phyloP scores from a whole-genome alignment of 192 early-diverging fungal species.

The Borealophlyctis nickersoniae region DNA sequence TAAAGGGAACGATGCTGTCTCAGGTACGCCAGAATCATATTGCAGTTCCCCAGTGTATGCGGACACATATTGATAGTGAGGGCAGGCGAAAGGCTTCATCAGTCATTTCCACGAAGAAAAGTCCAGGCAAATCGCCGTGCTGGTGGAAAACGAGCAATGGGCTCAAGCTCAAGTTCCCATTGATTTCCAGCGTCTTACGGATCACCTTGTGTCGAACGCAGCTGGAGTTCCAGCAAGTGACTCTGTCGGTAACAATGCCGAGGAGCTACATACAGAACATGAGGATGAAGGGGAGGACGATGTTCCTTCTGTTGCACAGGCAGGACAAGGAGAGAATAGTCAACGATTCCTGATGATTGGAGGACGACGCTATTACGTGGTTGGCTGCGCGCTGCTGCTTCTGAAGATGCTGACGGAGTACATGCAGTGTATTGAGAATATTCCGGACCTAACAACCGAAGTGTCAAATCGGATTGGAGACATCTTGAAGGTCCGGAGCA shows the following conservation, averaged over 20 bases:
- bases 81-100: slow-evolving; percentile 82
- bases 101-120: slow-evolving; percentile 93
- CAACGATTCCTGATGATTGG: slow-evolving; percentile 66
- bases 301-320: background rate
- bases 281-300: slow-evolving; percentile 14
- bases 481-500: slow-evolving; percentile 71
- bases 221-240: background rate
- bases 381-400: slow-evolving; percentile 83
- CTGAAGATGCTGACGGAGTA: slow-evolving; percentile 93
- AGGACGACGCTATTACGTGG: slow-evolving; percentile 78
- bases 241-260: slow-evolving; percentile 4
- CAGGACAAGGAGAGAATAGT: slow-evolving; percentile 1
- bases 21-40: slow-evolving; percentile 57
- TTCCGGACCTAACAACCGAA: slow-evolving; percentile 76
- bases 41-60: background rate
- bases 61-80: background rate
- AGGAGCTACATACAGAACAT: background rate
- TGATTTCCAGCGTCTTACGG: slow-evolving; percentile 86
- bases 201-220: slow-evolving; percentile 56
- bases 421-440: slow-evolving; percentile 75
- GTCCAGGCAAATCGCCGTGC: slow-evolving; percentile 74
- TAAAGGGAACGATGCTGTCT: slow-evolving; percentile 81
- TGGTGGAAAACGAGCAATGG: slow-evolving; percentile 98
- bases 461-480: slow-evolving; percentile 87
- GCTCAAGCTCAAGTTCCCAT: slow-evolving; percentile 85